phyloP scores from a whole-genome alignment of 345 rosid genomes.

The Boechera divaricarpa region DNA sequence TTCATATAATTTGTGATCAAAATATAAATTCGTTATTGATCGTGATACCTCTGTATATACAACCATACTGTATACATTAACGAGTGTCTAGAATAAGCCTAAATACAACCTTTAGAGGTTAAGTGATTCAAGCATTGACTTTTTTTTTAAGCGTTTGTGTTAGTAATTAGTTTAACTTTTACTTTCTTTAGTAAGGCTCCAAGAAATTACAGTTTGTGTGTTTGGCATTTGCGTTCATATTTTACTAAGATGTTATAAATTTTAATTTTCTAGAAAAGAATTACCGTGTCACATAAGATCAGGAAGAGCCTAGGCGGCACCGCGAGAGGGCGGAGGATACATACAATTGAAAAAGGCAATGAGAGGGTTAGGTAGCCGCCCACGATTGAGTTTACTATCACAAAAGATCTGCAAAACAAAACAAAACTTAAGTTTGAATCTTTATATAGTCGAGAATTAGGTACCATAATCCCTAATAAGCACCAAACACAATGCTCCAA shows the following conservation, averaged over 20 bases:
- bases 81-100: background rate
- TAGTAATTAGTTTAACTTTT: background rate
- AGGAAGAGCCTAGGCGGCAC: conserved; percentile 63
- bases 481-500: background rate
- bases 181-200: background rate
- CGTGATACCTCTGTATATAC: background rate
- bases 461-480: background rate
- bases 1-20: background rate
- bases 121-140: background rate
- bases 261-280: background rate
- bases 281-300: conserved; percentile 66
- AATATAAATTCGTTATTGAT: background rate
- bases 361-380: conserved; percentile 74
- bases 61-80: conserved; percentile 10
- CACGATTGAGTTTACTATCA: conserved; percentile 65
- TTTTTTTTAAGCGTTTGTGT: background rate
- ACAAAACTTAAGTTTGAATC: background rate
- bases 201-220: background rate
- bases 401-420: conserved; percentile 57
- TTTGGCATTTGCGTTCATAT: background rate
- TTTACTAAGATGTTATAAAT: background rate
- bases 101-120: background rate
- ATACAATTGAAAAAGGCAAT: conserved; percentile 71
- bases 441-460: background rate
- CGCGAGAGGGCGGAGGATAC: conserved; percentile 70